Evolutionary conservation across 208 protist species (phyloP).

Genomic region (Acanthamoeba quina): DNA sequence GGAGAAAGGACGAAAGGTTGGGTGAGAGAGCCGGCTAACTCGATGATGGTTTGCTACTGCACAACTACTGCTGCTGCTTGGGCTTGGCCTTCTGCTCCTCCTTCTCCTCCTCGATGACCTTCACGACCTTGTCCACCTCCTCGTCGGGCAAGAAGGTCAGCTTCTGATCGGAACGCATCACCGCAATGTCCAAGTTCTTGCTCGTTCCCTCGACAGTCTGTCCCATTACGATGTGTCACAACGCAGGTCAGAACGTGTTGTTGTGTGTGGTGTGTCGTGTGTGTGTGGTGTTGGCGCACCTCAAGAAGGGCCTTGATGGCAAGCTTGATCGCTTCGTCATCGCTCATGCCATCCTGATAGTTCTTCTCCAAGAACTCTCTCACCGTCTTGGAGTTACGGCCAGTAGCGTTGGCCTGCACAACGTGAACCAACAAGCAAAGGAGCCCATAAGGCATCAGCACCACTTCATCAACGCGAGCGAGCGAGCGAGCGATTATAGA

Average conservation of each 20-base stretch:
- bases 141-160: constrained; percentile 80
- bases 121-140: constrained; percentile 86
- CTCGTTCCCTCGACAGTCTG: constrained; percentile 92
- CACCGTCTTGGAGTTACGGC: constrained; percentile 98
- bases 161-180: constrained; percentile 25
- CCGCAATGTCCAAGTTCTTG: constrained; percentile 94
- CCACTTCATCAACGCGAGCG: neutral
- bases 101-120: constrained; percentile 88
- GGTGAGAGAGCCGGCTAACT: no score
- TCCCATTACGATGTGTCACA: no score
- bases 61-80: neutral
- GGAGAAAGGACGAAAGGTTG: no score
- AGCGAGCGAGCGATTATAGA: neutral
- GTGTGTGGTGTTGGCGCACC: constrained; percentile 90
- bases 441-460: neutral
- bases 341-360: constrained; percentile 93
- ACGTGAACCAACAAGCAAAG: neutral
- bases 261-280: no score
- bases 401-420: constrained; percentile 89
- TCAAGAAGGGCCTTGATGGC: constrained; percentile 98
- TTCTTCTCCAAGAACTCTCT: constrained; percentile 99
- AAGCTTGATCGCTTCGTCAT: constrained; percentile 96
- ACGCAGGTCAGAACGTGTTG: no score
- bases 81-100: constrained; percentile 79
- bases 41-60: no score